Evolutionary conservation across 306 rosid species (phyloP).

Genomic region (Ammopiptanthus mongolicus): DNA sequence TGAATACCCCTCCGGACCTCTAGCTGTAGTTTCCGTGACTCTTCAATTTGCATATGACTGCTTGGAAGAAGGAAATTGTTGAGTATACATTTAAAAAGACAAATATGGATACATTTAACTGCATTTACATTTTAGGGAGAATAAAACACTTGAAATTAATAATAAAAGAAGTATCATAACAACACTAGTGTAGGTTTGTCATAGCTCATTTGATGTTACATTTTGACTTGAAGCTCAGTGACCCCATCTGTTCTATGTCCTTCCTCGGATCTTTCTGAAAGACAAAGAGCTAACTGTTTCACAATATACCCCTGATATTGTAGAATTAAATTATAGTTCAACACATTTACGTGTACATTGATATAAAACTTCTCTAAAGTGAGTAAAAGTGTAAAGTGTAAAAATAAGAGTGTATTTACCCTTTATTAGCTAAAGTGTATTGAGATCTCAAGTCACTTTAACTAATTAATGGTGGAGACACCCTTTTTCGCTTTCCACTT

Average conservation of each 20-base stretch:
- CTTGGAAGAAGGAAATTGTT: background rate
- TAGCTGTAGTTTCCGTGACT: constrained; percentile 31
- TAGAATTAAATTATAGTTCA: background rate
- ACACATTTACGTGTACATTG: background rate
- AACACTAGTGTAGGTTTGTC: background rate
- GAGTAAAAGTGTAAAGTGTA: too few species aligned
- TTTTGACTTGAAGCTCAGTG: constrained; percentile 35
- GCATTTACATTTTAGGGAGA: background rate
- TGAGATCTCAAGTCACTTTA: too few species aligned
- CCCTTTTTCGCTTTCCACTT: too few species aligned
- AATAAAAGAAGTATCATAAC: background rate
- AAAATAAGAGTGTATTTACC: too few species aligned
- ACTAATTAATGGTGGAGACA: too few species aligned
- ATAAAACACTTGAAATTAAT: background rate
- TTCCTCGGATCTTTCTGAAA: constrained; percentile 32
- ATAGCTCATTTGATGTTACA: constrained; percentile 21
- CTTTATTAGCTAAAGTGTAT: too few species aligned
- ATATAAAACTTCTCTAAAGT: too few species aligned
- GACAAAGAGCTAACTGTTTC: background rate
- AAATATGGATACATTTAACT: background rate
- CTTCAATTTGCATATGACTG: constrained; percentile 41
- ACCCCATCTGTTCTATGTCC: constrained; percentile 20
- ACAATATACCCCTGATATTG: background rate
- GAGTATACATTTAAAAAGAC: background rate
- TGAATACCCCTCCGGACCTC: constrained; percentile 33